A percentile compares a stretch with the other conserved stretches of the same genome.
Evolutionary conservation across 2,329 filamentous ascomycete species (phyloP).

Genomic region (Bipolaris bicolor): DNA sequence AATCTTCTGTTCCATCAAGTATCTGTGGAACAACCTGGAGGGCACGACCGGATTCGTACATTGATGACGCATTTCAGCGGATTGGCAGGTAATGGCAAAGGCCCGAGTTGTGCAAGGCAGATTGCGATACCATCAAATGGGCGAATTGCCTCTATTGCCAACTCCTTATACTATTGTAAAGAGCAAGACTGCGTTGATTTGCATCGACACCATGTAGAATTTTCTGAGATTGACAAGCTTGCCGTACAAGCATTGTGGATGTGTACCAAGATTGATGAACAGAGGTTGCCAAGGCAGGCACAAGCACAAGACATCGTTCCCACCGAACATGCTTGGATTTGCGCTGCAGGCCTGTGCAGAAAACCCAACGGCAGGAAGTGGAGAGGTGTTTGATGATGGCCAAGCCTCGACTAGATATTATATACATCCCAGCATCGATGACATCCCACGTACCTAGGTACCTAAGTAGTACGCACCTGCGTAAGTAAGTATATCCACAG

Average conservation of each 20-base stretch:
- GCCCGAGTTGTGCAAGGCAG: neutral
- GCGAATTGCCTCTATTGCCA: neutral
- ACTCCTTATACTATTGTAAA: neutral
- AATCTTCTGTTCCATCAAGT: neutral
- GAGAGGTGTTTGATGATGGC: neutral
- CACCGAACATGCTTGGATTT: neutral
- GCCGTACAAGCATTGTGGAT: neutral
- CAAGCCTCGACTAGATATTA: neutral
- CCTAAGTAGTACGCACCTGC: neutral
- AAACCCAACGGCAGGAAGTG: neutral
- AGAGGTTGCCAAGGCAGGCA: neutral
- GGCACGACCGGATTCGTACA: neutral
- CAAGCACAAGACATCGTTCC: neutral
- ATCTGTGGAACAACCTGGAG: neutral
- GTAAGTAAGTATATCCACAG: neutral
- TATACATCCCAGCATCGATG: neutral
- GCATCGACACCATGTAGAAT: neutral
- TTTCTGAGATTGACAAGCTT: neutral
- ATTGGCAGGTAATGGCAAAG: neutral
- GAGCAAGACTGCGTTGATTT: neutral
- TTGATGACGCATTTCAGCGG: neutral
- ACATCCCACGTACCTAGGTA: too few relatives aligned
- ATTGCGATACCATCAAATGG: neutral
- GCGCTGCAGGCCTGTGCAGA: neutral
- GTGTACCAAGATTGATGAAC: neutral